These are phyloP conservation scores for Fusarium piperis DNA, from an alignment of 2,329 filamentous ascomycete genomes.

Conservation along the genomic window DNA sequence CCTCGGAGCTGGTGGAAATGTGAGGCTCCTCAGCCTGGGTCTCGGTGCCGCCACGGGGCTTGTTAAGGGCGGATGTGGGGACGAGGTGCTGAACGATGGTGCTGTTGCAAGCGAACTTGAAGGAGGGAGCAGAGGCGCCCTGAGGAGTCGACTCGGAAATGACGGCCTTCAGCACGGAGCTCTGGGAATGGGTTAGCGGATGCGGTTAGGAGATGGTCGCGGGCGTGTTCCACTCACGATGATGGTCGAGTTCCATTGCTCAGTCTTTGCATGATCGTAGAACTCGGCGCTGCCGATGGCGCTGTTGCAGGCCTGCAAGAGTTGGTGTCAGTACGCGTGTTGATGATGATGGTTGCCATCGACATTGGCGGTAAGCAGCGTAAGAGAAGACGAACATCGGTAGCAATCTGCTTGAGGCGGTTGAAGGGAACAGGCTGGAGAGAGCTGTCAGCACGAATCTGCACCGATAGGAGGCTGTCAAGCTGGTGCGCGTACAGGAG, in stretches of 20 bases:
- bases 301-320: slow-evolving; percentile 78
- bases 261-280: slow-evolving; percentile 89
- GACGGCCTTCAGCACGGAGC: slow-evolving; percentile 78
- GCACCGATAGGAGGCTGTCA: neutral
- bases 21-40: slow-evolving; percentile 60
- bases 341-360: slow-evolving; percentile 4
- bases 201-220: neutral
- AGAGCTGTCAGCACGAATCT: slow-evolving; percentile 31
- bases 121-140: slow-evolving; percentile 68
- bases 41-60: slow-evolving; percentile 62
- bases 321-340: slow-evolving; percentile 22
- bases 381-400: slow-evolving; percentile 69
- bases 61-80: slow-evolving; percentile 71
- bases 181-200: slow-evolving; percentile 58
- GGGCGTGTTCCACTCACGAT: slow-evolving; percentile 69
- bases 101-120: slow-evolving; percentile 97
- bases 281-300: slow-evolving; percentile 78
- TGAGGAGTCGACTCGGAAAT: slow-evolving; percentile 77
- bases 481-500: slow-evolving; percentile 45
- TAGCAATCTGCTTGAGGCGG: slow-evolving; percentile 85
- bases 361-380: slow-evolving; percentile 33
- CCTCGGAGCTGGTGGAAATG: slow-evolving; percentile 64
- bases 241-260: slow-evolving; percentile 90
- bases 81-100: slow-evolving; percentile 96
- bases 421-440: slow-evolving; percentile 77